Base-by-base conservation (phyloP, 179 eudicot genomes). In the Patellifolia procumbens region DNA sequence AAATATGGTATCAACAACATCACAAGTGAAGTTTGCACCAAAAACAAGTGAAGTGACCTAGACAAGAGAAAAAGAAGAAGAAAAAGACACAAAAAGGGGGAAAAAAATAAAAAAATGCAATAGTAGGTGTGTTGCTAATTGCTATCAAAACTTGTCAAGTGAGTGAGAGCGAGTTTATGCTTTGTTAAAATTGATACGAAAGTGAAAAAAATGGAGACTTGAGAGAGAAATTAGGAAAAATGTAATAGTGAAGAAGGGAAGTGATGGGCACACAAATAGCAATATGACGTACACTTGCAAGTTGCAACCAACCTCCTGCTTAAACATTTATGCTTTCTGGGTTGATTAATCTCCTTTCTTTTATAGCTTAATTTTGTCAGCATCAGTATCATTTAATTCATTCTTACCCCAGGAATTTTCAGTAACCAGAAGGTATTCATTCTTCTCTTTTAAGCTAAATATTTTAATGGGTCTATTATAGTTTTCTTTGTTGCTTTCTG, bases 201-300 rank as follows among this genome's bases (percentile, higher is more conserved):
- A 24, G 70, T 43, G 70, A 29, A 31, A 61, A 64, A 8, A 7
- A 35, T 32, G 1, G 12, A 34, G 22, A 62, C 19, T 32, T 0
- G 12, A 34, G 22, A 62, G 24, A 62, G 22, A 64, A 61, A 29
- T 2, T 11, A 17, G 2, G 39, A 28, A 68, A 68, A 68, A 5
- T 45, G 24, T 68, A 55, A 29, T 7, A 68, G 56, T 16, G 35
- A 68, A 46, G 9, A 17, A 26, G 48, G 28, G 9, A 17, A 26
- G 48, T 68, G 72, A 68, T 68, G 58, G 35, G 42, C 58, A 29
- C 56, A 68, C n/a, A 26, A 46, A 28, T 29, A 45, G 37, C 46
- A 68, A n/a, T n/a, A n/a, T 68, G 56, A 68, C 72, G 37, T 68
- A 29, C 56, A 46, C 72, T 28, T 68, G 12, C 72, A 68, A 68